phyloP scores from a whole-genome alignment of 176 grass and related monocot genomes.

The Oryza officinalis region DNA sequence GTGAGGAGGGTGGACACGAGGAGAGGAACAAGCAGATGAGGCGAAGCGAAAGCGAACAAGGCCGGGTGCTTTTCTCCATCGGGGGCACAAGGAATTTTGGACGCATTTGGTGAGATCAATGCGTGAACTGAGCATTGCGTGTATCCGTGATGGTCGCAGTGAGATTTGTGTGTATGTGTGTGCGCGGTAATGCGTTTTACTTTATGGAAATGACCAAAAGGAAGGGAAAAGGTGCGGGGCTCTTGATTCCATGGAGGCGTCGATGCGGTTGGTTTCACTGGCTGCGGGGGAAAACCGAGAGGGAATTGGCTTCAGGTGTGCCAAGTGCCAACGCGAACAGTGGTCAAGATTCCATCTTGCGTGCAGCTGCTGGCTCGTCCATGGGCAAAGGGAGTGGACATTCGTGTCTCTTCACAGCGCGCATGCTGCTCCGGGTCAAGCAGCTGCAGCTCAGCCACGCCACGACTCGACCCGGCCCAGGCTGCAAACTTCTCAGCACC shows the following conservation, averaged over 20 bases:
- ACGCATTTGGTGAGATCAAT: not conserved
- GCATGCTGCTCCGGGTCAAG: not conserved
- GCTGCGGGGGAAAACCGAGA: not conserved
- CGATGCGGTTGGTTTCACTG: not conserved
- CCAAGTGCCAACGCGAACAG: not conserved
- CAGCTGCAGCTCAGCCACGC: not conserved
- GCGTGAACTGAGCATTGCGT: not conserved
- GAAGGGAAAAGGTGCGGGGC: not conserved
- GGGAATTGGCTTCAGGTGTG: constrained; percentile 25
- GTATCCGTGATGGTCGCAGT: constrained; percentile 9
- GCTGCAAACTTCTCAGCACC: too few species aligned
- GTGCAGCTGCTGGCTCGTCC: not conserved
- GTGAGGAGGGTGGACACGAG: constrained; percentile 7
- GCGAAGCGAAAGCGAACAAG: constrained; percentile 30
- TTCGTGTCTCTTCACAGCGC: not conserved
- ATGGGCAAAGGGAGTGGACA: not conserved
- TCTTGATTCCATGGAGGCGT: constrained; percentile 31
- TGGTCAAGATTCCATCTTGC: constrained; percentile 24
- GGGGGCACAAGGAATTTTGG: constrained; percentile 42
- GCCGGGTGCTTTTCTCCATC: not conserved
- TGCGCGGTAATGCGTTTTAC: not conserved
- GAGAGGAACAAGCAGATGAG: constrained; percentile 29
- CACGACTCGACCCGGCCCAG: not conserved
- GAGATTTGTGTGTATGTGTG: not conserved
- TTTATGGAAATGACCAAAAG: constrained; percentile 40